Evolutionary conservation across 78 protist species (phyloP), one percentile per base, ranked within the genome.

Genomic region (Dictyostelium capitatum): DNA sequence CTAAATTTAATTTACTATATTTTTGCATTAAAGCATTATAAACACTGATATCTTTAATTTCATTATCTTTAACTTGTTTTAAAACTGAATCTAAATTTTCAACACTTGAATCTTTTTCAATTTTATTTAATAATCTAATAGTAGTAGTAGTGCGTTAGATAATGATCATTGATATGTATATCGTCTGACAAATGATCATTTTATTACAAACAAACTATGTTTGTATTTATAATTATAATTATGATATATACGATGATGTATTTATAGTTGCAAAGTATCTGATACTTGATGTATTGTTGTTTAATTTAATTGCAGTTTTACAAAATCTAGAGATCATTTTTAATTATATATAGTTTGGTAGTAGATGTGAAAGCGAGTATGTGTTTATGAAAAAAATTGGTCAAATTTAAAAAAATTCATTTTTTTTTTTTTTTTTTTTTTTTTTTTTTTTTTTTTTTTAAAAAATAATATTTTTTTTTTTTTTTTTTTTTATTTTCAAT

Each of bases 41-140:
- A 30, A 77, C 47, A n/a, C 43, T 17, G 20, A 79, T 41, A 79
- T 79, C 83, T 56, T 20, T 51, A 10, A 67, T 67, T 19, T 82
- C 53, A 50, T 62, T 57, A 5, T 82, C 89, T 30, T 50, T 30
- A 17, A 47, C 89, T 67, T 50, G 57, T 30, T 67, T 19, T 82
- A 77, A 51, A 50, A 74, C 56, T 32, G 23, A n/a, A 74, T 74
- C 80, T n/a, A 74, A 74, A 32, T 37, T 23, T n/a, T 37, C 30
- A 46, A 37, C 48, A 41, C 56, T 74, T 25, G 30, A n/a, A 17
- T 25, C 41, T 74, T 25, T 74, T 70, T 70, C 51, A 41, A 23
- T 32, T 74, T 74, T 46, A 46, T 46, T 74, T 46, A 23, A n/a
- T 74, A 74, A 74, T 37, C 80, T 74, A 46, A 19, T 46, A 17